Evolutionary conservation across 2,329 filamentous ascomycete species (phyloP), one percentile per base, ranked within the genome.

Genomic region (Blastomyces gilchristii): DNA sequence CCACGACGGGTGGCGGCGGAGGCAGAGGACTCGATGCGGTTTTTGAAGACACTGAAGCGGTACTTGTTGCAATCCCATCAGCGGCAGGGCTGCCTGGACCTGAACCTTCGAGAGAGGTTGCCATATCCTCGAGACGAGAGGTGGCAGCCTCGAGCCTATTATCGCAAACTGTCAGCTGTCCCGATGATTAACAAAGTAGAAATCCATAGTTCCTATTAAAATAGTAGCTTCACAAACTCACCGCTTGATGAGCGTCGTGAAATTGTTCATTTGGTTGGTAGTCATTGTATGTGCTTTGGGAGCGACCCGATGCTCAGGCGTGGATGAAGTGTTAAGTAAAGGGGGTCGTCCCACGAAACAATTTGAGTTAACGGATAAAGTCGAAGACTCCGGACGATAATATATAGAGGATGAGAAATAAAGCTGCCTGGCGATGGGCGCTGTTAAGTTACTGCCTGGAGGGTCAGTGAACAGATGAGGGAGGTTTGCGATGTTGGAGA

Each of bases 231-330:
- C 11, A 50, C 60, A 65, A 62, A 78, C 85, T 71, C 84, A 97
- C 94, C 94, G 87, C 84, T 99, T 99, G 81, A 99, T 97, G 72
- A 99, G 85, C 62, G 94, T 99, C 45, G 91, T 95, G 67, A 99
- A 81, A 75, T 96, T 97, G 79, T 97, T 87, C 91, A 97, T 97
- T 72, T 91, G 90, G 66, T 73, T 73, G 62, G 86, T 80, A 68
- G 87, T 85, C 88, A 92, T 92, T 63, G 68, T 73, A 67, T 63
- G 62, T 45, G 62, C 61, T 43, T 9, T 65, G 64, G 18, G 31
- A 60, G 14, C 5, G 49, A 18, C 43, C 43, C 3, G 9, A 49
- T 31, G 56, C 8, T 31, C 16, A 49, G 49, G 22, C 43, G 22
- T 18, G 43, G 41, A n/a, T 43, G 58, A n/a, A 14, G 16, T 31